Evolutionary conservation across 805 yeast genomes (phyloP).

Genomic region (Zygosaccharomyces kombuchaensis): DNA sequence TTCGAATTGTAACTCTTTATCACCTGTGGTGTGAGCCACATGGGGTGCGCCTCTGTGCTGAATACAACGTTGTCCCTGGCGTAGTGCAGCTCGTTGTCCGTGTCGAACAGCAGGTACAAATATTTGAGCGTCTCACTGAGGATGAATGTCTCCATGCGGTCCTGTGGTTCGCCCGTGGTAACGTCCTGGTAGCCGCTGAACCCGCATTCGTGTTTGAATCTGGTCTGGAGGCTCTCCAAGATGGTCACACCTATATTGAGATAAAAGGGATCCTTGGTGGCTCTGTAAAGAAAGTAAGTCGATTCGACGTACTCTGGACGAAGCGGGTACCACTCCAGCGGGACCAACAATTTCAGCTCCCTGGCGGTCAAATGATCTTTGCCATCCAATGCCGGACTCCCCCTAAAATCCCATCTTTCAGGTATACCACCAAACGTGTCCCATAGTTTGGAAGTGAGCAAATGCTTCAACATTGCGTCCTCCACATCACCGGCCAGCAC

Average conservation of each 20-base stretch:
- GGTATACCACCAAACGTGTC: conserved; percentile 75
- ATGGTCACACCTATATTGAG: conserved; percentile 68
- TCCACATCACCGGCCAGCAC: conserved; percentile 70
- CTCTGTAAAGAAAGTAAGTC: conserved; percentile 74
- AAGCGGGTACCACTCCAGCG: conserved; percentile 85
- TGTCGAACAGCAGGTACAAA: conserved; percentile 73
- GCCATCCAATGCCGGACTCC: neutral
- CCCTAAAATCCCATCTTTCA: conserved; percentile 68
- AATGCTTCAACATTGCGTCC: conserved; percentile 60
- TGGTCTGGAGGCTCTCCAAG: conserved; percentile 48
- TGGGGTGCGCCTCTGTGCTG: conserved; percentile 89
- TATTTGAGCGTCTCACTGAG: conserved; percentile 84
- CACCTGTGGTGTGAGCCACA: conserved; percentile 56
- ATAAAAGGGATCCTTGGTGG: conserved; percentile 82
- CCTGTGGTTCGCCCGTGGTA: conserved; percentile 55
- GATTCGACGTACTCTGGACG: conserved; percentile 92
- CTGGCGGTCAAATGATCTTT: neutral
- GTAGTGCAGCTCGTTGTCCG: conserved; percentile 50
- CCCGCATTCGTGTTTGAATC: conserved; percentile 67
- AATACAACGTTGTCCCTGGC: conserved; percentile 45
- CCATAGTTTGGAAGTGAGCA: conserved; percentile 72
- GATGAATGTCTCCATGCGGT: conserved; percentile 90
- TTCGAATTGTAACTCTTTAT: conserved; percentile 26
- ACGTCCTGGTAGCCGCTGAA: conserved; percentile 73
- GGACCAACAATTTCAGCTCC: conserved; percentile 5